Base-by-base conservation (phyloP, 1,284 basidiomycete species). In the Cerrena zonata region DNA sequence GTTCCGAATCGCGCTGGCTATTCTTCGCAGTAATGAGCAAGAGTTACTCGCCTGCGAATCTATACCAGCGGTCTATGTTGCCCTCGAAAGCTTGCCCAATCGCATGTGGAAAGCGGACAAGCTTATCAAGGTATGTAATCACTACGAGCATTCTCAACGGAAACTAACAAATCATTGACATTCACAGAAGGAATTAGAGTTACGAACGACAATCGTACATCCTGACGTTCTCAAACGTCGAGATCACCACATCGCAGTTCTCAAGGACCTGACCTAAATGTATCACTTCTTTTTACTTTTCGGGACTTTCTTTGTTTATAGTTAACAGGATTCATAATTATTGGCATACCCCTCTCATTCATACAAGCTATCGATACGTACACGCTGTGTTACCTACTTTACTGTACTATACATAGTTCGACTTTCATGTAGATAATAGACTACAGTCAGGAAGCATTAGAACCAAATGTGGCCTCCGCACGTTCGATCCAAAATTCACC, bases 91-190 rank as follows among this genome's bases (percentile, higher is more conserved):
- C 57, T 72, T 95, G 58, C 94, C 95, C 1, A 90, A 89, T 12
- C 77, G 93, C 48, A 85, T 94, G 77, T 97, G 94, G 87, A 82
- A 91, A 54, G 85, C 91, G 1, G 94, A 97, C 64, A 89, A 85
- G 64, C 73, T 99, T 2, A 74, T 98, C 44, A 86, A 89, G 74
- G 91, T 93, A 55, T n/a, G 57, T 52, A 0, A 13, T 19, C 12
- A n/a, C 45, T 50, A 1, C 4, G 51, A 22, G 22, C 36, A 30
- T 30, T 13, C 44, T 10, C 42, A 5, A 21, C 42, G 2, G 12
- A 15, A 2, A 3, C 4, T n/a, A 4, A 13, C 21, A 41, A 10
- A 10, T 46, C n/a, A 25, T 41, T 51, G 26, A 18, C 11, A 53
- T 48, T 36, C 36, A 7, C 22, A 88, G 86, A 63, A 78, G 42